Evolutionary conservation across 2,329 filamentous ascomycete species (phyloP), one percentile per base, ranked within the genome.

Genomic region (Cladosporium velox): DNA sequence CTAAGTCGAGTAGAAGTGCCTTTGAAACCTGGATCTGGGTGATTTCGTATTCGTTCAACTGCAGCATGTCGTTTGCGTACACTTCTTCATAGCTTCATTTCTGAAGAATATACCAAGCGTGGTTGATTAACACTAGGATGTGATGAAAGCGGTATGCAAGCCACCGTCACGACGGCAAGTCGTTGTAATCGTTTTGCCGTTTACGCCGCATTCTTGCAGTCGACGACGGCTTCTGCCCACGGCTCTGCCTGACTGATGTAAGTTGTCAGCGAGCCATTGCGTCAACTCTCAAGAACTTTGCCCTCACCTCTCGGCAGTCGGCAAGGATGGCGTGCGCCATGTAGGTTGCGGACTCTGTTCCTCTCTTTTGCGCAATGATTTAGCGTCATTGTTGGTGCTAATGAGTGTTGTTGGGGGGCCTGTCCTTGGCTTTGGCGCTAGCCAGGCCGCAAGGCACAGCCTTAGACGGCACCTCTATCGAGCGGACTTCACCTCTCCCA

Each of bases 351-450:
- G 52, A 34, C 5, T 7, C 3, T 34, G 28, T 0, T 34, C 30
- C 52, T 34, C 12, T n/a, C 4, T n/a, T 21, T 14, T 34, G 28
- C 14, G 28, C 3, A 54, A 21, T 12, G 12, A 11, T 55, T 15
- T 47, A 55, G 28, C 8, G 52, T 34, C 2, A 26, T 18, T 55
- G 52, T 55, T 55, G 52, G 52, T 34, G 41, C n/a, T 44, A 44
- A n/a, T 41, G 35, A 32, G 51, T n/a, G 51, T 54, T 54, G 52
- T 34, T 34, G 28, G 52, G 32, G 10, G 52, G 21, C 49, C 49
- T 52, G 52, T 47, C 52, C 51, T 55, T 55, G 52, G 52, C 52
- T 55, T 21, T 6, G 28, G 52, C 52, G 52, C 52, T 55, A 55
- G 15, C 24, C n/a, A 30, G 51, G 28, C 24, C 51, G 26, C 26